Conservation (phyloP, 495 filamentous ascomycete genomes). For the Peziza echinospora region DNA sequence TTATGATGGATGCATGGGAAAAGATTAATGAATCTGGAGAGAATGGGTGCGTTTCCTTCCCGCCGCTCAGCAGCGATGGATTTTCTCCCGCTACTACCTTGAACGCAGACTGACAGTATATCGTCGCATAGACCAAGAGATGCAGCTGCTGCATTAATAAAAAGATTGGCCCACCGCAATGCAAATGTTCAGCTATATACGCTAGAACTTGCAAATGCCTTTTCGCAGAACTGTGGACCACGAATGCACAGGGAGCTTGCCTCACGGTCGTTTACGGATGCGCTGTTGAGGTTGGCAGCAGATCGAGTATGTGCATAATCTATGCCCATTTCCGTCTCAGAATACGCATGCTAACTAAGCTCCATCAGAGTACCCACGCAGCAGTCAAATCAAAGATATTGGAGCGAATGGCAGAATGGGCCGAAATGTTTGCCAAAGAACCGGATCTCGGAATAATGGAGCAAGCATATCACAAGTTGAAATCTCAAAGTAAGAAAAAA, state of each 20-base stretch:
- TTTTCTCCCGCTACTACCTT: not conserved
- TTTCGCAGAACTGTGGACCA: slow-evolving; percentile 84
- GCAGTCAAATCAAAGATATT: slow-evolving; percentile 94
- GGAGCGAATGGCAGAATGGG: slow-evolving; percentile 91
- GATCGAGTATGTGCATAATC: slow-evolving; percentile 41
- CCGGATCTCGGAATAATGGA: slow-evolving; percentile 95
- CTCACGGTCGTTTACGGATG: slow-evolving; percentile 88
- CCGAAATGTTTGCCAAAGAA: slow-evolving; percentile 76
- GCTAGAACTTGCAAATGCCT: slow-evolving; percentile 83
- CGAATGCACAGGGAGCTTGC: slow-evolving; percentile 85
- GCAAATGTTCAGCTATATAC: slow-evolving; percentile 99
- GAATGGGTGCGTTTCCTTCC: slow-evolving; percentile 31
- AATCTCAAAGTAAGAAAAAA: slow-evolving; percentile 39
- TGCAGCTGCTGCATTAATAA: slow-evolving; percentile 83
- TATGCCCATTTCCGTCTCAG: not conserved
- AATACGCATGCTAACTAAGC: too few species aligned
- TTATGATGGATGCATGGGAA: slow-evolving; percentile 96
- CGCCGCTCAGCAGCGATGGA: not conserved
- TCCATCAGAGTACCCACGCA: slow-evolving; percentile 82
- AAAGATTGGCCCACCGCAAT: slow-evolving; percentile 86
- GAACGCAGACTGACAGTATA: too few species aligned
- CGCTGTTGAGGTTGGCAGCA: slow-evolving; percentile 67
- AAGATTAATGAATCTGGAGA: slow-evolving; percentile 45
- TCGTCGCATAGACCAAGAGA: slow-evolving; percentile 62
- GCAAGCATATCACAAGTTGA: slow-evolving; percentile 76